These are phyloP conservation scores for Sarocladiaceae sp. DNA, from an alignment of 2,329 filamentous ascomycete species.

Conservation along the genomic window DNA sequence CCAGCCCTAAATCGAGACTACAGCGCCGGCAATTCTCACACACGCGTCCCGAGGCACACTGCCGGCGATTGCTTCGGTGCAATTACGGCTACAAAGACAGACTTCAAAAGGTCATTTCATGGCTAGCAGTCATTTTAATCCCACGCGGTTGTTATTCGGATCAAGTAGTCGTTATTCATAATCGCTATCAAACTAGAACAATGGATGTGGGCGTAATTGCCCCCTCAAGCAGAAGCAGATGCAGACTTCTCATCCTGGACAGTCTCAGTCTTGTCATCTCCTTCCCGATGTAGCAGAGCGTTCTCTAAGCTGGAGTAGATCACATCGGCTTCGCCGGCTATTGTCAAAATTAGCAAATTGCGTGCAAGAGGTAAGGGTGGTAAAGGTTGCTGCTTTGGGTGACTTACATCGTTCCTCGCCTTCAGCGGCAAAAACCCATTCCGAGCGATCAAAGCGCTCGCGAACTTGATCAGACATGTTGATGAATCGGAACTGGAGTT, in stretches of 20 bases:
- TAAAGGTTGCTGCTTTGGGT: not conserved
- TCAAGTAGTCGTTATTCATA: constrained; percentile 2
- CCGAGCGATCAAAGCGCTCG: constrained; percentile 31
- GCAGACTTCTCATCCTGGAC: constrained; percentile 6
- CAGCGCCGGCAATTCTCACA: no score
- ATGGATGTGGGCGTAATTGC: no score
- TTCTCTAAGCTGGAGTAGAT: constrained; percentile 16
- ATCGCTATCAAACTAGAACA: not conserved
- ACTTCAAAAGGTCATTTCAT: no score
- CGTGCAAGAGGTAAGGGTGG: not conserved
- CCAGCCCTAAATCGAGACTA: no score
- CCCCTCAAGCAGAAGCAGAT: no score
- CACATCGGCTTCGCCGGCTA: constrained; percentile 13
- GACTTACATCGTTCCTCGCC: constrained; percentile 18
- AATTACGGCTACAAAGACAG: no score
- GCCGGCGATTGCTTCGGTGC: no score
- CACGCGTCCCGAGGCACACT: no score
- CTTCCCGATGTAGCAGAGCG: constrained; percentile 16
- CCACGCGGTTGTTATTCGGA: no score
- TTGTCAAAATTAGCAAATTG: not conserved
- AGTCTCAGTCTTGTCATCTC: constrained; percentile 13
- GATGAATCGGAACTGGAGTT: constrained; percentile 43
- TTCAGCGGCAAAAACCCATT: constrained; percentile 30
- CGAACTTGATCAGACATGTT: constrained; percentile 39
- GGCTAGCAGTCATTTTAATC: no score